phyloP scores from a whole-genome alignment of 768 basidiomycete genomes.

The Kwoniella pini region DNA sequence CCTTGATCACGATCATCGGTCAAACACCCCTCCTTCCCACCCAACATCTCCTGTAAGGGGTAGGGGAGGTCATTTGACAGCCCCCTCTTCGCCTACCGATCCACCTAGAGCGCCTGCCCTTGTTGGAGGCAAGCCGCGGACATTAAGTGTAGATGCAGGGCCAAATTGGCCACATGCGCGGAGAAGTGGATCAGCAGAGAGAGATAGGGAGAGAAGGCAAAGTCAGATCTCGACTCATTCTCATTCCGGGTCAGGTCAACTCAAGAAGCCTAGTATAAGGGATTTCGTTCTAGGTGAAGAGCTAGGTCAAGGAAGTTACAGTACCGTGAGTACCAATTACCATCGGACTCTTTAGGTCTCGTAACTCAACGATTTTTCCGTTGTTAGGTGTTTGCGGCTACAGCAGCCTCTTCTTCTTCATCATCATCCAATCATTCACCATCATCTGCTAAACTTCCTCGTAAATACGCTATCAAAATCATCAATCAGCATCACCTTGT shows the following conservation, averaged over 20 bases:
- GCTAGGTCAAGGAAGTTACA: constrained; percentile 54
- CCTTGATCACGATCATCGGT: constrained; percentile 6
- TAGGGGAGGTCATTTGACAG: constrained; percentile 11
- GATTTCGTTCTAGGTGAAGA: constrained; percentile 55
- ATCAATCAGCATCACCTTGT: constrained; percentile 55
- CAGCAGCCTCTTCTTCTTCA: constrained; percentile 23
- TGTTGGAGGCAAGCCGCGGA: constrained; percentile 13
- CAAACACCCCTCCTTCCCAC: constrained; percentile 1
- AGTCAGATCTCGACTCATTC: constrained; percentile 27
- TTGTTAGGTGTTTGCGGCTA: constrained; percentile 29
- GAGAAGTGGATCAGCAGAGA: constrained; percentile 12
- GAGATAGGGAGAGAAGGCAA: constrained; percentile 40
- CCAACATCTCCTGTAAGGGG: constrained; percentile 11
- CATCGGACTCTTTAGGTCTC: neutral
- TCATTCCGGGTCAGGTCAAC: constrained; percentile 10
- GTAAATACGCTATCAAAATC: constrained; percentile 55
- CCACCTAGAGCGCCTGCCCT: constrained; percentile 1
- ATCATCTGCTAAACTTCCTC: constrained; percentile 28
- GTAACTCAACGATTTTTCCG: neutral
- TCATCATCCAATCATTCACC: constrained; percentile 33
- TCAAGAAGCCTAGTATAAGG: constrained; percentile 37
- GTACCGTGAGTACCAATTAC: constrained; percentile 41
- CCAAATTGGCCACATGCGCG: constrained; percentile 7
- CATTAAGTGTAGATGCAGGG: constrained; percentile 22
- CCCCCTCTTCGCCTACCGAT: constrained; percentile 9